Conservation (phyloP, 257 asterid species). For the Hygrophila difformis region DNA sequence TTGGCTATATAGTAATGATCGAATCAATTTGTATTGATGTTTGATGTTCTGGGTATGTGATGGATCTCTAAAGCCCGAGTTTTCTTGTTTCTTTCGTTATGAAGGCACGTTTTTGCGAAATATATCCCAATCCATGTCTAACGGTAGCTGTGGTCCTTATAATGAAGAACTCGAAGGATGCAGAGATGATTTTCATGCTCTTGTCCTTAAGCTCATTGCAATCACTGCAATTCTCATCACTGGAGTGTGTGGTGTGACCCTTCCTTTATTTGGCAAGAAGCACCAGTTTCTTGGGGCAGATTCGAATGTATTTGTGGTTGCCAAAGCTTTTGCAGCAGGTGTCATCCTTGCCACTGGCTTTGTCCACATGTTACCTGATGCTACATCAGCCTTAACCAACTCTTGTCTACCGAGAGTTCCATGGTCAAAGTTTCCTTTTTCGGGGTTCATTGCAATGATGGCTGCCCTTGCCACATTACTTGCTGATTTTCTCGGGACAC, state of each 20-base stretch:
- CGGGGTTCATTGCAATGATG: conserved; percentile 92
- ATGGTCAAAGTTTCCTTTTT: conserved; percentile 81
- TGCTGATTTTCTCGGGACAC: conserved; percentile 84
- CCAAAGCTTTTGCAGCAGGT: conserved; percentile 94
- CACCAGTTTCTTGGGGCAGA: conserved; percentile 65
- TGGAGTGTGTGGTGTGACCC: conserved; percentile 72
- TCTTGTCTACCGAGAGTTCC: conserved; percentile 65
- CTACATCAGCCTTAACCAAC: conserved; percentile 47
- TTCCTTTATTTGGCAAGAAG: conserved; percentile 73
- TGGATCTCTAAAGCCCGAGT: too few relatives aligned
- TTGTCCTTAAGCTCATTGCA: conserved; percentile 64
- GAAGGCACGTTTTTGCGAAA: conserved; percentile 53
- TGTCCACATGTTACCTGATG: conserved; percentile 94
- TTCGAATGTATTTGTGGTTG: conserved; percentile 64
- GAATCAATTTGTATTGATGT: too few relatives aligned
- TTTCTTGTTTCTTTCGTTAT: conserved; percentile 19
- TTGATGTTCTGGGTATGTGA: too few relatives aligned
- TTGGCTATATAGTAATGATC: too few relatives aligned
- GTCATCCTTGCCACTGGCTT: conserved; percentile 97
- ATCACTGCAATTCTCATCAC: conserved; percentile 64
- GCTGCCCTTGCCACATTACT: conserved; percentile 75
- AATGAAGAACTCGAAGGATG: conserved; percentile 39
- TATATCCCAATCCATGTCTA: conserved; percentile 52
- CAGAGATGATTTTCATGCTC: conserved; percentile 46
- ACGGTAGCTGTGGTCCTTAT: conserved; percentile 26